A percentile compares a stretch with the other conserved stretches of the same genome.
Evolutionary conservation across 2,329 filamentous ascomycete genomes (phyloP).

Genomic region (Colletotrichum euphorbiae): DNA sequence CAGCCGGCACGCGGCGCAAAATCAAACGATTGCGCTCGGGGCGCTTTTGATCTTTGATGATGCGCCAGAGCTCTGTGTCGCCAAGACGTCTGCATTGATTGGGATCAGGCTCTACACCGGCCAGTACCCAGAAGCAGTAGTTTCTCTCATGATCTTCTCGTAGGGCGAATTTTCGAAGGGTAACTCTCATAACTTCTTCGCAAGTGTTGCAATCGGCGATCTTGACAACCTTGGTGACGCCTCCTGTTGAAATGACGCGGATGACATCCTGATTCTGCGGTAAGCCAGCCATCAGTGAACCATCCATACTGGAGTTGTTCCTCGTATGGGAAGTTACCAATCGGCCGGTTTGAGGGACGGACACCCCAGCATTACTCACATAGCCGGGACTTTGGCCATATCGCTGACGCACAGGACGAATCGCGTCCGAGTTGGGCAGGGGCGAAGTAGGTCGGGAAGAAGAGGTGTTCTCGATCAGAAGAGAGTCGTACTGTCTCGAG

Average conservation of each 20-base stretch:
- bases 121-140: constrained; percentile 96
- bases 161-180: constrained; percentile 86
- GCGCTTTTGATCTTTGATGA: constrained; percentile 87
- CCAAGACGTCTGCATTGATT: constrained; percentile 83
- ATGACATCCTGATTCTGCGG: constrained; percentile 90
- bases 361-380: constrained; percentile 64
- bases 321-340: constrained; percentile 77
- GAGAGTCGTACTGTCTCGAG: constrained; percentile 69
- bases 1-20: constrained; percentile 89
- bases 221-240: constrained; percentile 92
- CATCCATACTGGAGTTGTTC: constrained; percentile 86
- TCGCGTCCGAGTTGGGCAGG: constrained; percentile 63
- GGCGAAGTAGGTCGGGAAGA: constrained; percentile 80
- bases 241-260: constrained; percentile 90
- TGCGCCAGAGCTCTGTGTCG: constrained; percentile 89
- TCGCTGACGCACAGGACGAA: constrained; percentile 65
- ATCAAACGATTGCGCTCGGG: constrained; percentile 93
- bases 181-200: constrained; percentile 92
- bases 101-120: constrained; percentile 85
- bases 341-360: constrained; percentile 72
- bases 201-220: constrained; percentile 91
- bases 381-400: constrained; percentile 66
- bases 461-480: constrained; percentile 56
- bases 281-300: constrained; percentile 85
- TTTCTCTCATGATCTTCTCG: constrained; percentile 93